Evolutionary conservation across 495 filamentous ascomycete genomes (phyloP), one percentile per base, ranked within the genome.

Genomic region (Chaetomium cochliodes): DNA sequence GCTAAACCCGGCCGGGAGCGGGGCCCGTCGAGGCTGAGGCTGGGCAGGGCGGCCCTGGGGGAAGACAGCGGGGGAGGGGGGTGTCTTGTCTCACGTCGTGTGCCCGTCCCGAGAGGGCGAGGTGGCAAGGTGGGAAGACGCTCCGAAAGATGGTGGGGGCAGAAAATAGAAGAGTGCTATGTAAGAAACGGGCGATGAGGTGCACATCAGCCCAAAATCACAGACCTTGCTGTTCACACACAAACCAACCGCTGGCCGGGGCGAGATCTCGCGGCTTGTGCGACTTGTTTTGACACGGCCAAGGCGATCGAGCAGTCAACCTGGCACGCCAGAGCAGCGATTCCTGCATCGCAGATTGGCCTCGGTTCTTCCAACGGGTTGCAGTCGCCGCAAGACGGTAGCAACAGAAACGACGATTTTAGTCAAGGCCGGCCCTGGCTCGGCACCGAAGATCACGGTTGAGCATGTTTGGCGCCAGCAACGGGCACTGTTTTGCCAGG

Each of bases 391-490:
- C 54, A 20, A 52, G 58, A 67, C 22, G 49, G 62, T 70, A 26
- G 65, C 67, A 67, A 52, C 52, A 68, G 65, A 67, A 65, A 58
- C 58, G 63, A 59, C 67, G 63, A 55, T 67, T 59, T 69, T 59
- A 68, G 67, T 66, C 73, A 61, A 65, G 67, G 47, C 68, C 69
- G 66, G 69, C 65, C 70, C 70, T 58, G 67, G 52, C 64, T 46
- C 56, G 53, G 58, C 67, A 55, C 62, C 62, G 72, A 55, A 71
- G 71, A 76, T 76, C 74, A 72, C 64, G 74, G 67, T 63, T 67
- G 69, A 72, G 66, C 65, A 71, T 74, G 72, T 74, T 76, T 76
- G 69, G 74, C 72, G 66, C 72, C 64, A 64, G 68, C 67, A 60
- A 67, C 69, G 67, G 60, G 60, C 62, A 59, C 63, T 55, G 72